Conservation (phyloP, 371 early-diverging fungal genomes). For the Mortierella polycephala region DNA sequence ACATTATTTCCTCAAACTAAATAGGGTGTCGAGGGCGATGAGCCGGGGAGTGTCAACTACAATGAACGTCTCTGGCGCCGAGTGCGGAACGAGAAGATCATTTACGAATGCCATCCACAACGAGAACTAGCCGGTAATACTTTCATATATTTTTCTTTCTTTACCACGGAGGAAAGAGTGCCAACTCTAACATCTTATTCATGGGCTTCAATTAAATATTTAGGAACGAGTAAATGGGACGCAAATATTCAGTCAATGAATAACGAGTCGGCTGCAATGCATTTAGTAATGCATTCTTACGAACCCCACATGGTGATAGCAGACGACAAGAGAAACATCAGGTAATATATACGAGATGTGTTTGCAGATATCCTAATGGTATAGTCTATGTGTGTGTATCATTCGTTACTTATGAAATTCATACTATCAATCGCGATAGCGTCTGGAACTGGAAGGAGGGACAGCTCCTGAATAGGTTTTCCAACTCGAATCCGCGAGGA, state of each 20-base stretch:
- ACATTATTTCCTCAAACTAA: neutral
- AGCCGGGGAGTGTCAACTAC: constrained; percentile 84
- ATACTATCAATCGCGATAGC: constrained; percentile 44
- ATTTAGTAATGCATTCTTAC: constrained; percentile 78
- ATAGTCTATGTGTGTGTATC: neutral
- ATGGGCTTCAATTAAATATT: neutral
- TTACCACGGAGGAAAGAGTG: neutral
- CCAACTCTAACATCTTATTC: neutral
- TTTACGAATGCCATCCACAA: constrained; percentile 67
- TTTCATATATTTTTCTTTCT: neutral
- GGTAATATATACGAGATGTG: constrained; percentile 40
- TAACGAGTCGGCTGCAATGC: constrained; percentile 68
- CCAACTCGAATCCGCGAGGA: constrained; percentile 73
- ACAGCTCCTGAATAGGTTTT: constrained; percentile 71
- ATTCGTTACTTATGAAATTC: neutral
- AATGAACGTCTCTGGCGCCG: constrained; percentile 85
- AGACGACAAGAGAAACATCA: constrained; percentile 70
- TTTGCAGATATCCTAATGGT: neutral
- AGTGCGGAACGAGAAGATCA: constrained; percentile 74
- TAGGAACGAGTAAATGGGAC: constrained; percentile 70
- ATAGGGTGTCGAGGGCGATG: constrained; percentile 83
- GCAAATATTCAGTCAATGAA: constrained; percentile 66
- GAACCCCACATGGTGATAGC: constrained; percentile 82
- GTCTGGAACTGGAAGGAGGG: constrained; percentile 84
- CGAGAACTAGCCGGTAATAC: constrained; percentile 58